Conservation (phyloP, 495 filamentous ascomycete genomes). For the Astrothelium macrocarpum region DNA sequence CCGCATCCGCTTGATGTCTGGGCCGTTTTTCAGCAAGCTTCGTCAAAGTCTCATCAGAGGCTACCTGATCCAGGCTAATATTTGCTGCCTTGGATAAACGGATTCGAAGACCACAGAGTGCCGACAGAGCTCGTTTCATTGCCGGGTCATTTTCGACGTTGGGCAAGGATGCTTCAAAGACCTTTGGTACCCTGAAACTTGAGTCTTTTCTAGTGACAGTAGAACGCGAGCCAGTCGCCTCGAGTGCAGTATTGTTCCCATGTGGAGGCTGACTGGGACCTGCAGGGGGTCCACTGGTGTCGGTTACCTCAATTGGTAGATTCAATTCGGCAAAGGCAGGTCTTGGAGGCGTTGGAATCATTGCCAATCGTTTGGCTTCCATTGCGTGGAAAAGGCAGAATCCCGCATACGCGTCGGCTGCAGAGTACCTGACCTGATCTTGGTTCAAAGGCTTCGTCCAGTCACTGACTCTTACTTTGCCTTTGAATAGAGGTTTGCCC, state of each 20-base stretch:
- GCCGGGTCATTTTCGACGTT: neutral
- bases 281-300: neutral
- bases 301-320: conserved; percentile 14
- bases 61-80: neutral
- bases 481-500: conserved; percentile 29
- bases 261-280: too few relatives aligned
- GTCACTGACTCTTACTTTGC: conserved; percentile 28
- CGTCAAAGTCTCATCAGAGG: neutral
- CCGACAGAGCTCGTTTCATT: neutral
- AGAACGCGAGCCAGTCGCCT: too few relatives aligned
- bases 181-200: neutral
- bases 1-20: neutral
- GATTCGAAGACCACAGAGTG: neutral
- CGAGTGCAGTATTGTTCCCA: too few relatives aligned
- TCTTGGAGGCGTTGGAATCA: conserved; percentile 28
- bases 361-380: conserved; percentile 26
- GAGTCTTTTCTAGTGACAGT: neutral
- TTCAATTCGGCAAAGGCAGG: conserved; percentile 17
- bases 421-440: conserved; percentile 29
- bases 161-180: neutral
- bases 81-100: neutral
- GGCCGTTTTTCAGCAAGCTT: neutral
- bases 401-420: conserved; percentile 33
- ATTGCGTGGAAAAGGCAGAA: conserved; percentile 30
- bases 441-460: conserved; percentile 25